Evolutionary conservation across 1,284 basidiomycete species (phyloP).

Genomic region (Trichosporon sp.): DNA sequence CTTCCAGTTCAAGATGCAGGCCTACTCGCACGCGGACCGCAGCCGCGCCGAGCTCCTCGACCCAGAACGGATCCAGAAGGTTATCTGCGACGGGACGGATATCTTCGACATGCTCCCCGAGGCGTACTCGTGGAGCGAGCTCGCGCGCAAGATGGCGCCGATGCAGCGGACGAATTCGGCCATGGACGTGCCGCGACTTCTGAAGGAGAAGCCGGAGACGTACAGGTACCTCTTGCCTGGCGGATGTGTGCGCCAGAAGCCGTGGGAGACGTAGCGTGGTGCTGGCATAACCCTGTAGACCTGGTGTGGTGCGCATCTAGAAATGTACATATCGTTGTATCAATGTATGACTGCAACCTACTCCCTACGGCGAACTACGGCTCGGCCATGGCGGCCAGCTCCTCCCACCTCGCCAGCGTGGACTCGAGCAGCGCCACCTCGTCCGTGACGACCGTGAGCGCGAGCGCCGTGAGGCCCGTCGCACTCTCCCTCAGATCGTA

Average conservation of each 20-base stretch:
- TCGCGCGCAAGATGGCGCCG: slow-evolving; percentile 34
- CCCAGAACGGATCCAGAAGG: slow-evolving; percentile 25
- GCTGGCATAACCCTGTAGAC: too few species aligned
- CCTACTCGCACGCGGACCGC: slow-evolving; percentile 44
- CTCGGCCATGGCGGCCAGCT: slow-evolving; percentile 21
- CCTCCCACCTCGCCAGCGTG: slow-evolving; percentile 44
- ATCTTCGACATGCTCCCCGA: slow-evolving; percentile 44
- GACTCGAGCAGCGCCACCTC: slow-evolving; percentile 48
- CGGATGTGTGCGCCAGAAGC: slow-evolving; percentile 17
- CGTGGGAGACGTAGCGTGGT: background rate
- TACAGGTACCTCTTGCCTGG: slow-evolving; percentile 34
- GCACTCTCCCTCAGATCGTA: slow-evolving; percentile 43
- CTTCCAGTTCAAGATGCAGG: slow-evolving; percentile 41
- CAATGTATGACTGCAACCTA: background rate
- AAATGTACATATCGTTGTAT: background rate
- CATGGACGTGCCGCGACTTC: slow-evolving; percentile 31
- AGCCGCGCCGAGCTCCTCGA: slow-evolving; percentile 29
- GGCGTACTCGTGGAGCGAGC: slow-evolving; percentile 39
- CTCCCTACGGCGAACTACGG: background rate
- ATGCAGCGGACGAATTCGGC: slow-evolving; percentile 25
- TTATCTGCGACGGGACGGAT: slow-evolving; percentile 38
- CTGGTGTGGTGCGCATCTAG: too few species aligned
- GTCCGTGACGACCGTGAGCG: slow-evolving; percentile 48
- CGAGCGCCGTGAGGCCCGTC: slow-evolving; percentile 32
- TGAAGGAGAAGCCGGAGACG: slow-evolving; percentile 32